Evolutionary conservation across 305 asterid species (phyloP), one percentile per base, ranked within the genome.

Genomic region (Fraxinus velutina): DNA sequence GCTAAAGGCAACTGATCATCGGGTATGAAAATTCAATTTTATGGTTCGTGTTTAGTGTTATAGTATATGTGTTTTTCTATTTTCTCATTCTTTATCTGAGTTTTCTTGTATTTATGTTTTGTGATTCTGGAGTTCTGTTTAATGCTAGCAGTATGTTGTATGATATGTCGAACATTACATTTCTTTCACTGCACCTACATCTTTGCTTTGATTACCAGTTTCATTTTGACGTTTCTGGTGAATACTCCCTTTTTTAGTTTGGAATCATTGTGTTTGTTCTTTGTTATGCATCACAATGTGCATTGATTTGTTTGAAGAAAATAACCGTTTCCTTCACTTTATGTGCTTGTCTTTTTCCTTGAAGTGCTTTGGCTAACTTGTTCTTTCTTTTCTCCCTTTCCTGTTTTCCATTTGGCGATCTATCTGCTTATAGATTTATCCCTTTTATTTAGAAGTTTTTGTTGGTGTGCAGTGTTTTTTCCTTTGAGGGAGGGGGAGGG

Each of bases 1-100:
- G 86, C 87, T 96, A 36, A 96, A 96, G 93, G 98, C 97, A 83
- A 96, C 99, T 84, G 98, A 94, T 87, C 99, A 96, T 86, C 97
- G 99, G 95, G 99, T 96, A 89, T 77, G 86, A 64, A 34, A 34
- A 77, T 68, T 76, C 47, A 1, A 30, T 66, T 34, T 32, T 10
- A 55, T 55, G 27, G 12, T 55, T 55, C 10, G 4, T 55, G 12
- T 55, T 55, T 55, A 55, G 68, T 84, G 75, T 83, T 77, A 37
- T 80, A 55, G 8, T 81, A 24, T 62, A 34, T 80, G 21, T 12
- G 34, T 68, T 29, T 42, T 78, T 78, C 24, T 39, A 15, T 36
- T 30, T 72, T 78, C 52, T 73, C 73, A 6, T 80, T 75, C 66
- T 85, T 52, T 52, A 55, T 81, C 34, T 73, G 30, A 82, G 73